Percentiles rank a stretch among this genome's conserved stretches.
phyloP scores from a whole-genome alignment of 2,329 filamentous ascomycete species.

The Capronia americana region DNA sequence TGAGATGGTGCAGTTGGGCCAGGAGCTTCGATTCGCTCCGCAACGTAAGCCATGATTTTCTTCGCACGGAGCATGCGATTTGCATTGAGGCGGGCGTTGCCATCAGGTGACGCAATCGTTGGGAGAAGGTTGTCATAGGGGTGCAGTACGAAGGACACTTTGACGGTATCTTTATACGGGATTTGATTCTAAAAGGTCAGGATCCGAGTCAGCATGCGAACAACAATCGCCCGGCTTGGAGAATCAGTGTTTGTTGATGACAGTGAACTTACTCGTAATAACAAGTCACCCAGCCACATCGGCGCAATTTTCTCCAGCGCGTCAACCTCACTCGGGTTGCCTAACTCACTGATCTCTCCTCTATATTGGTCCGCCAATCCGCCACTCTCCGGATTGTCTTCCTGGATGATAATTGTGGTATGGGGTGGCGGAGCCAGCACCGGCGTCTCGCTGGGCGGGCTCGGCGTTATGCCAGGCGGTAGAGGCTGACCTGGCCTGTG shows the following conservation, averaged over 20 bases:
- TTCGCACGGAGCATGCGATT: constrained; percentile 95
- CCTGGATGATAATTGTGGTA: constrained; percentile 69
- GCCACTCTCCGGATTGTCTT: constrained; percentile 67
- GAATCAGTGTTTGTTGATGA: neutral
- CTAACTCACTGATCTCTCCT: constrained; percentile 80
- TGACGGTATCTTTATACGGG: constrained; percentile 87
- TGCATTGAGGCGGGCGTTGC: constrained; percentile 88
- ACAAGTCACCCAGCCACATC: constrained; percentile 88
- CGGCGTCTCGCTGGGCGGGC: constrained; percentile 54
- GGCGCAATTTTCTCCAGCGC: constrained; percentile 84
- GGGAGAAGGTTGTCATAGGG: constrained; percentile 79
- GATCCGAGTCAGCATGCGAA: neutral
- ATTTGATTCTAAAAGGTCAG: constrained; percentile 69
- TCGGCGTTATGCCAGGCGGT: constrained; percentile 51
- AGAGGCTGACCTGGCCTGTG: constrained; percentile 48
- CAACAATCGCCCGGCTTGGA: neutral
- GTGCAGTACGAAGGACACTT: constrained; percentile 91
- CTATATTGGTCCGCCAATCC: constrained; percentile 85
- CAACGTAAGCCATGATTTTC: constrained; percentile 91
- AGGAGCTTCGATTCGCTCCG: constrained; percentile 82
- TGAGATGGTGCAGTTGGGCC: constrained; percentile 33
- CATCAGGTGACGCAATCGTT: constrained; percentile 74
- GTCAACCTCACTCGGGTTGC: constrained; percentile 70
- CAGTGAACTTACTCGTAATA: constrained; percentile 66
- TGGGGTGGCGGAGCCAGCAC: constrained; percentile 52